Conservation (phyloP, 495 filamentous ascomycete species). For the Neurospora terricola region DNA sequence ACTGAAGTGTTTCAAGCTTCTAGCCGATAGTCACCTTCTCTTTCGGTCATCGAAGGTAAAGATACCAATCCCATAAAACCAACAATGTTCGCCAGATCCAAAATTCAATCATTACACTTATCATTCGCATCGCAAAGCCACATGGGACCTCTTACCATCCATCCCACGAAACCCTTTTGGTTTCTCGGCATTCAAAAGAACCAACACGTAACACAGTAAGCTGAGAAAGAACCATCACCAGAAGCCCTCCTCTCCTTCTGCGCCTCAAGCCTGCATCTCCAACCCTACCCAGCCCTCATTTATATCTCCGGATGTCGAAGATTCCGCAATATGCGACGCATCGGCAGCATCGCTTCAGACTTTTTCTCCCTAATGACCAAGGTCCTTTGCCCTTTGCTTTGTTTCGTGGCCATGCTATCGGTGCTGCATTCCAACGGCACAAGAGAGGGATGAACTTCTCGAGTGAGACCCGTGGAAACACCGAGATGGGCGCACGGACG, state of each 20-base stretch:
- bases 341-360: neutral
- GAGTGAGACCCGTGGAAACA: neutral
- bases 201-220: neutral
- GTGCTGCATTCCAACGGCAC: neutral
- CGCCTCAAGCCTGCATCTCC: neutral
- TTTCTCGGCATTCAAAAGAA: neutral
- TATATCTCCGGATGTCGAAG: neutral
- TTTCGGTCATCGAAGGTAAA: neutral
- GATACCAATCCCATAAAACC: neutral
- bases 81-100: neutral
- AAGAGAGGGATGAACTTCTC: neutral
- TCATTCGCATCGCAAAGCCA: neutral
- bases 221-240: neutral
- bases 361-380: neutral
- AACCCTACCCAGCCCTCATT: neutral
- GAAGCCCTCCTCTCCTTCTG: neutral
- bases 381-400: neutral
- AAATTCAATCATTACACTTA: too few species aligned
- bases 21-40: neutral
- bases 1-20: neutral
- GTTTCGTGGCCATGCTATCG: neutral
- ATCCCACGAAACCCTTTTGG: neutral
- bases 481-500: neutral
- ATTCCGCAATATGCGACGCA: neutral
- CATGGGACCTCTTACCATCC: neutral